These are phyloP conservation scores for Quercus glauca DNA, from an alignment of 306 rosid genomes.

Conservation along the genomic window DNA sequence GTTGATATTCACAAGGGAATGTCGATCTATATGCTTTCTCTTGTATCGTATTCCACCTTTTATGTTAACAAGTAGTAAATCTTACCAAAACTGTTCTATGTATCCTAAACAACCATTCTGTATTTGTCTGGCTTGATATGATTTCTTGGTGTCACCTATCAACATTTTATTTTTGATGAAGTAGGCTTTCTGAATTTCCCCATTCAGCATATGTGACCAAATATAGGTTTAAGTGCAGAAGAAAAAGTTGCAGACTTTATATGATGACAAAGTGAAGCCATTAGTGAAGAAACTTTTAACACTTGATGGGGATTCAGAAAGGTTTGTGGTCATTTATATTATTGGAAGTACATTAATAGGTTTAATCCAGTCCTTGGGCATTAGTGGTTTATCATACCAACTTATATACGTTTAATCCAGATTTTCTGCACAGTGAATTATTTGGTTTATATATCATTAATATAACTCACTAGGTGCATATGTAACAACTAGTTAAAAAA, in stretches of 20 bases:
- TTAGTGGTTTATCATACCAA: background rate
- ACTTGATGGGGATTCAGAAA: constrained; percentile 59
- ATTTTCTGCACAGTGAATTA: background rate
- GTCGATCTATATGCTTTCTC: background rate
- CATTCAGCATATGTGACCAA: constrained; percentile 25
- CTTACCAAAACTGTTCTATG: background rate
- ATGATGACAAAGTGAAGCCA: constrained; percentile 67
- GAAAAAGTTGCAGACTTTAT: constrained; percentile 66
- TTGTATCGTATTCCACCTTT: constrained; percentile 7
- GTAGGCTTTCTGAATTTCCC: constrained; percentile 9
- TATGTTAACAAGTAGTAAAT: background rate
- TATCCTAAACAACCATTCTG: background rate
- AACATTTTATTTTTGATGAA: background rate
- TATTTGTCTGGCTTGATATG: constrained; percentile 12
- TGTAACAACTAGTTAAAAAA: background rate
- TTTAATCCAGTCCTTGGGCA: background rate
- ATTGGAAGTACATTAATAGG: background rate
- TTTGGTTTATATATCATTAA: background rate
- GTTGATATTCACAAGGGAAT: background rate
- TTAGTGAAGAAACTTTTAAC: constrained; percentile 67
- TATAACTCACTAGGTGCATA: background rate
- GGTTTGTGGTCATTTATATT: constrained; percentile 39
- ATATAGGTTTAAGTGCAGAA: constrained; percentile 53
- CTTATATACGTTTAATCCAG: background rate
- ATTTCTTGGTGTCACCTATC: background rate